Evolutionary conservation across 1,284 basidiomycete genomes (phyloP).

Genomic region (Microbotryum intermedium): DNA sequence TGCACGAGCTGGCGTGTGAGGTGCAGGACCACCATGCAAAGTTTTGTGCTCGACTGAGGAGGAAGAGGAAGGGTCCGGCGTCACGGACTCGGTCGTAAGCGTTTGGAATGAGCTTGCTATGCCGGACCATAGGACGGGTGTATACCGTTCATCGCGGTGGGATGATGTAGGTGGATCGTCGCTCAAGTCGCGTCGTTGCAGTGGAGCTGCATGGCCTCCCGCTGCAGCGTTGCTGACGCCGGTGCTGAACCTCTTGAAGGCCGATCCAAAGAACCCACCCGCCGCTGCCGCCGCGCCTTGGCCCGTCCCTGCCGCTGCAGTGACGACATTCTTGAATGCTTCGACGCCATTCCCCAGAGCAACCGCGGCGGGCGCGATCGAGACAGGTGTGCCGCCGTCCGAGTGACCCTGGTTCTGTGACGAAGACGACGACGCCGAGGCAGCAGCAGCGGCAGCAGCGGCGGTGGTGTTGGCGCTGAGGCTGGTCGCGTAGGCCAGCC

Average conservation of each 20-base stretch:
- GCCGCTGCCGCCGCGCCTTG: conserved; percentile 14
- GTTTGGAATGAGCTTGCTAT: too few species aligned
- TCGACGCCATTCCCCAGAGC: too few species aligned
- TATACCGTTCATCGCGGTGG: too few species aligned
- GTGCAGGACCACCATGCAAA: background rate
- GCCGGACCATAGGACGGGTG: too few species aligned
- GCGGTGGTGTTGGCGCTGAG: too few species aligned
- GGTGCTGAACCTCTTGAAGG: conserved; percentile 15
- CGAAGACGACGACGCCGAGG: background rate
- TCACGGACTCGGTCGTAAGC: too few species aligned
- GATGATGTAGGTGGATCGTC: too few species aligned
- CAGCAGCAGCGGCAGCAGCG: background rate
- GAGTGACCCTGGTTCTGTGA: background rate
- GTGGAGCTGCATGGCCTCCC: background rate
- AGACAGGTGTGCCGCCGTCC: background rate
- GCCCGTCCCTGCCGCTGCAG: conserved; percentile 2
- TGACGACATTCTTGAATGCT: background rate
- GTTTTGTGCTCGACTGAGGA: too few species aligned
- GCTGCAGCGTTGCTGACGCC: conserved; percentile 5
- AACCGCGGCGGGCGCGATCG: too few species aligned
- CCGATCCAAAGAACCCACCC: conserved; percentile 20
- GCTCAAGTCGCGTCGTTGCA: background rate
- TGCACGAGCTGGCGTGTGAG: background rate
- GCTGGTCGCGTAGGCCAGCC: conserved; percentile 14
- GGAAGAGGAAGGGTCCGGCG: too few species aligned